Evolutionary conservation across 257 asterid species (phyloP).

Genomic region (Jasminum sambac): DNA sequence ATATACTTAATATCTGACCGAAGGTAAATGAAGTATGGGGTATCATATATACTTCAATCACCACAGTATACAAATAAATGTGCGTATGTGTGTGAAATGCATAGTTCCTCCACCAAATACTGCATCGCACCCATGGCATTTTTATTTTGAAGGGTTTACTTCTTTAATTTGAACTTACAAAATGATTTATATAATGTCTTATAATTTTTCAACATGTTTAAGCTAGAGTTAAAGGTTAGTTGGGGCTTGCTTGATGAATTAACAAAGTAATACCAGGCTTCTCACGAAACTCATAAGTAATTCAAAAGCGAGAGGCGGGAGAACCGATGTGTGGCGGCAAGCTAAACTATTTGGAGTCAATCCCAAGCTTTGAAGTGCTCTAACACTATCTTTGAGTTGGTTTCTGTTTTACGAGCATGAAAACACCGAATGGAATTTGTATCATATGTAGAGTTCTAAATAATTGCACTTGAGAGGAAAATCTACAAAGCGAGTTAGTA

Average conservation of each 20-base stretch:
- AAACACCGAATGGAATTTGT: too few relatives aligned
- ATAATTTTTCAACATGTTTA: too few relatives aligned
- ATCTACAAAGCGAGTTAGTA: too few relatives aligned
- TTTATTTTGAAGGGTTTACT: too few relatives aligned
- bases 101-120: too few relatives aligned
- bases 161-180: too few relatives aligned
- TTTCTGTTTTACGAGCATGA: conserved; percentile 78
- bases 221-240: neutral
- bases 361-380: conserved; percentile 87
- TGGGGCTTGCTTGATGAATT: neutral
- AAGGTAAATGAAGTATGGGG: neutral
- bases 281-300: neutral
- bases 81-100: too few relatives aligned
- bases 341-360: conserved; percentile 80
- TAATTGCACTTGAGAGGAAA: too few relatives aligned
- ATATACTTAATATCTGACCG: neutral
- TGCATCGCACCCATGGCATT: too few relatives aligned
- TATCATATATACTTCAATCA: neutral
- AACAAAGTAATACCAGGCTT: neutral
- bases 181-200: too few relatives aligned
- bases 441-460: too few relatives aligned
- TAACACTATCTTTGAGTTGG: conserved; percentile 97
- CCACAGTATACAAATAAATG: too few relatives aligned
- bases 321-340: conserved; percentile 87
- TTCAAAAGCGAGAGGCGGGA: conserved; percentile 19